Evolutionary conservation across 805 yeast genomes (phyloP), one percentile per base, ranked within the genome.

Genomic region (Cyberlindnera mycetangii): DNA sequence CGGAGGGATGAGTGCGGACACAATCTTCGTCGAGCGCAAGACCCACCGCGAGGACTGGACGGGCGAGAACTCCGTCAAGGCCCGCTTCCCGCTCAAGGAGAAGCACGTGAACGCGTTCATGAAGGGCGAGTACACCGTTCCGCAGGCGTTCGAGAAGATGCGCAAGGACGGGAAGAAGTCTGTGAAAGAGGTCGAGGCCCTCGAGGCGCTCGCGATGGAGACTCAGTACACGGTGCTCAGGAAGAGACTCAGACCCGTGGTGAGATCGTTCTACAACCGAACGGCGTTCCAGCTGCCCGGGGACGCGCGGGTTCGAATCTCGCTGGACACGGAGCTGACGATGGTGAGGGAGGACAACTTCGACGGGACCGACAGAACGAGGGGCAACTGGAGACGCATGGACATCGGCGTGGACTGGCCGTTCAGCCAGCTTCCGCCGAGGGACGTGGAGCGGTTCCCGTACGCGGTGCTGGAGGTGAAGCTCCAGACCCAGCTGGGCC

Each of bases 1-100:
- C 65, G 99, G 99, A 62, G 97, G 97, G 44, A 93, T 93, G 99
- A 75, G 77, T 43, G 76, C 90, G 2, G 97, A 92, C 55, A 87
- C 86, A 33, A 87, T 92, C 44, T 93, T 93, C 52, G 96, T 92
- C 38, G 99, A 93, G 69, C 80, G 99, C 67, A 93, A 93, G 67
- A 93, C 99, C 6, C 99, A 93, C 64, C 79, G 99, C 67, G 99
- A 93, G 67, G 99, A 93, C 71, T 92, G 99, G 99, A 93, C 99
- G 3, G 99, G 99, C 56, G 99, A 93, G 66, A 92, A 92, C 68
- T 88, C 97, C n/a, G 99, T 93, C 53, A 93, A 93, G 69, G 98
- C 98, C 5, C 79, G 99, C 65, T 93, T 93, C 68, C 83, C 92
- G 17, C 69, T 93, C 54, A 93, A 90, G 65, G 99, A 93, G 65